A percentile compares a stretch with the other conserved stretches of the same genome.
These are phyloP conservation scores for Aspergillus clavatus DNA, from an alignment of 2,329 filamentous ascomycete genomes.

Conservation along the genomic window DNA sequence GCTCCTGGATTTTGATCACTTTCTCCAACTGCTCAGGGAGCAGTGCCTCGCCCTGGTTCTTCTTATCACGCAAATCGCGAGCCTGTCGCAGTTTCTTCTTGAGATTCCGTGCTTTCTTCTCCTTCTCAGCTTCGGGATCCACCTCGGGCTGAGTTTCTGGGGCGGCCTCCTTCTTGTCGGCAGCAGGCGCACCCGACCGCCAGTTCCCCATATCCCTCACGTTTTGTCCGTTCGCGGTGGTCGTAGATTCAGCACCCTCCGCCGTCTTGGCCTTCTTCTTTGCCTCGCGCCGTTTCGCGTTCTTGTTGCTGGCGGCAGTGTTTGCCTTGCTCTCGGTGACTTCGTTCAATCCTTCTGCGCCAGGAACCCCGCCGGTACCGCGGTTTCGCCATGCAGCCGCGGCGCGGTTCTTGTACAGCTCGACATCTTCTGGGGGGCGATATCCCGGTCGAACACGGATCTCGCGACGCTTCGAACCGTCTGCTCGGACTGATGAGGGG, in stretches of 20 bases:
- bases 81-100: constrained; percentile 96
- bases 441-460: constrained; percentile 94
- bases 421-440: constrained; percentile 88
- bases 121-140: constrained; percentile 71
- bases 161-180: constrained; percentile 23
- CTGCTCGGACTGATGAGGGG: constrained; percentile 76
- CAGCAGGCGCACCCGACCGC: constrained; percentile 22
- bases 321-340: constrained; percentile 48
- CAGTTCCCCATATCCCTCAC: constrained; percentile 29
- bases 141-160: constrained; percentile 36
- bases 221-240: constrained; percentile 11
- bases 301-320: constrained; percentile 67
- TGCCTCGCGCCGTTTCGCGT: constrained; percentile 71
- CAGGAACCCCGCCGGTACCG: constrained; percentile 66
- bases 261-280: constrained; percentile 59
- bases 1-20: constrained; percentile 93
- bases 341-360: constrained; percentile 57
- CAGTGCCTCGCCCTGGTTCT: constrained; percentile 75
- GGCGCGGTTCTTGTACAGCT: constrained; percentile 89
- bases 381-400: constrained; percentile 80
- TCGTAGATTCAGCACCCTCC: constrained; percentile 45
- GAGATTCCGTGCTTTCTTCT: constrained; percentile 88
- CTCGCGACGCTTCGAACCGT: constrained; percentile 87
- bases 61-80: constrained; percentile 83
- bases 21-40: constrained; percentile 95